Percentiles rank a stretch among this genome's conserved stretches.
Evolutionary conservation across 352 stramenopile species (phyloP).

Genomic region (Phytopythium ostracodes): DNA sequence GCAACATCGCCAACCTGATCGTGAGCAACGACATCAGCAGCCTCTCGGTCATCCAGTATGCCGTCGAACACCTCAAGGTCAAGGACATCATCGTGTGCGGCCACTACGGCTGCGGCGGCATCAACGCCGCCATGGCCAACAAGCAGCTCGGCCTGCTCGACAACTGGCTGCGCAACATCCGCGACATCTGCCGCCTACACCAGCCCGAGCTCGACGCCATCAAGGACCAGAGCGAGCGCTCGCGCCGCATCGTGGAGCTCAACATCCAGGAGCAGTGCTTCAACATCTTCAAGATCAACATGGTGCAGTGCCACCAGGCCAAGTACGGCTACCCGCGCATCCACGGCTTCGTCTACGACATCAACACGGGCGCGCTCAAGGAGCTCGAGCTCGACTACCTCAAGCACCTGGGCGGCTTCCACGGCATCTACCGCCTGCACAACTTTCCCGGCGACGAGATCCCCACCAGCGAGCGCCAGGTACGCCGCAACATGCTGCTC

Average conservation of each 20-base stretch:
- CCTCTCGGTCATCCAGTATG: conserved; percentile 66
- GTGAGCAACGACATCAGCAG: conserved; percentile 69
- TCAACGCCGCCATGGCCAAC: conserved; percentile 77
- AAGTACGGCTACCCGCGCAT: conserved; percentile 89
- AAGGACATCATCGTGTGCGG: conserved; percentile 91
- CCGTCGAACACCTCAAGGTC: conserved; percentile 87
- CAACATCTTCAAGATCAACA: conserved; percentile 88
- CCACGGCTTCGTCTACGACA: conserved; percentile 85
- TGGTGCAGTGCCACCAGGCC: conserved; percentile 84
- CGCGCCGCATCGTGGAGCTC: conserved; percentile 81
- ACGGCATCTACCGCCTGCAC: conserved; percentile 77
- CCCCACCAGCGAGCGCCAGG: conserved; percentile 33
- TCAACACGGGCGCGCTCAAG: conserved; percentile 77
- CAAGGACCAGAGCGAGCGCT: conserved; percentile 64
- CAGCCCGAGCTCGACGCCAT: conserved; percentile 84
- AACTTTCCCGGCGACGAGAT: conserved; percentile 62
- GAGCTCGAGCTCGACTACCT: conserved; percentile 84
- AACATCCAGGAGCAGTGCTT: conserved; percentile 90
- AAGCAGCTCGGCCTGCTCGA: conserved; percentile 79
- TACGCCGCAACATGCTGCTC: conserved; percentile 74
- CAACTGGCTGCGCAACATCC: conserved; percentile 92
- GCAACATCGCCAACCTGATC: conserved; percentile 85
- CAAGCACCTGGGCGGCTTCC: conserved; percentile 71
- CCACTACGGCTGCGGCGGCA: conserved; percentile 90
- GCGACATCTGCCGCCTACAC: conserved; percentile 86